Evolutionary conservation across 176 grass and related monocot species (phyloP).

Genomic region (Cenchrus purpureus): DNA sequence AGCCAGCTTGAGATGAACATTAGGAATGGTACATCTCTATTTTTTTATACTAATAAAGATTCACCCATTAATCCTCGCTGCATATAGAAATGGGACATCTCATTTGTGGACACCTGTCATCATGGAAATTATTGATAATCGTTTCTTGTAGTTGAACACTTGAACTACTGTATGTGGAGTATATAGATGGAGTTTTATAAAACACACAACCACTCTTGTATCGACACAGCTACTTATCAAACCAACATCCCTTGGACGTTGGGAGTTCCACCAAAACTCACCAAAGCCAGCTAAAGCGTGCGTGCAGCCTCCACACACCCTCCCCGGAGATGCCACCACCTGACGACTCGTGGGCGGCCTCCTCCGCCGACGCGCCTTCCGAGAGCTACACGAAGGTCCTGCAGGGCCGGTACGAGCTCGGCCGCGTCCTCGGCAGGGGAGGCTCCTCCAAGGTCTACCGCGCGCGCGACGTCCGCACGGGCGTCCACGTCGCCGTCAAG

Average conservation of each 20-base stretch:
- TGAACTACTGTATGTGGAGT: neutral
- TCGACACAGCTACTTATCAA: constrained; percentile 1
- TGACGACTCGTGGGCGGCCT: neutral
- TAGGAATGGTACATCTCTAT: too few species aligned
- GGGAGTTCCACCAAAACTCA: neutral
- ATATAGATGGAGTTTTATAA: neutral
- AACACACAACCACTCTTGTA: neutral
- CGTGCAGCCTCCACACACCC: neutral
- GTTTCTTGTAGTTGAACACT: neutral
- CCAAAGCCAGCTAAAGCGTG: neutral
- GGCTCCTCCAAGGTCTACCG: constrained; percentile 43
- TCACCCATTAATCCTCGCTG: too few species aligned
- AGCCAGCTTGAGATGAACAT: too few species aligned
- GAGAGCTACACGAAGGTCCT: constrained; percentile 24
- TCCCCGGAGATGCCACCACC: neutral
- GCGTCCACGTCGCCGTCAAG: constrained; percentile 39
- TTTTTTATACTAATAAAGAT: too few species aligned
- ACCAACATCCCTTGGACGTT: neutral
- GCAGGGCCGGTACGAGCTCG: constrained; percentile 43
- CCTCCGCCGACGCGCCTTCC: neutral
- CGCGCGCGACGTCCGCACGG: constrained; percentile 34
- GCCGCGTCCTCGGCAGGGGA: constrained; percentile 42
- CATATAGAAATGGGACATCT: too few species aligned
- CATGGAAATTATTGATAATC: neutral
- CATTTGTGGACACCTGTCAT: too few species aligned